These are phyloP conservation scores for Berkeleyomyces rouxiae DNA, from an alignment of 2,329 filamentous ascomycete species.

Conservation along the genomic window DNA sequence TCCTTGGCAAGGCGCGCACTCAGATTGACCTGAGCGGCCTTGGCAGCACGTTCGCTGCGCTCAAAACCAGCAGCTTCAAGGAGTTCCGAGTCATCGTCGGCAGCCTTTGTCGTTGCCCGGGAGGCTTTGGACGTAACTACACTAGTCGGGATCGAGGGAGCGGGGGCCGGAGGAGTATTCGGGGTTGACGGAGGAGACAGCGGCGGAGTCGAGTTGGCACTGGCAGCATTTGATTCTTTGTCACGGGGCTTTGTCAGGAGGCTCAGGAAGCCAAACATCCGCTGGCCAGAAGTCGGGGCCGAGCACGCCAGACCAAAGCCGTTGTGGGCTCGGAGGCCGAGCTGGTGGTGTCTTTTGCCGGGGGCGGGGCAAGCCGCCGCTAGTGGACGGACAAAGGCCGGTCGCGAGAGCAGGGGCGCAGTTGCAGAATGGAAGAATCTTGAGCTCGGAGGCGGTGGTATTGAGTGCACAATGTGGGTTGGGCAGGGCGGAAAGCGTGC, in stretches of 20 bases:
- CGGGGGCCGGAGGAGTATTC: constrained; percentile 1
- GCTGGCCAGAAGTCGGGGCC: background rate
- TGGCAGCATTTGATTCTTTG: constrained; percentile 1
- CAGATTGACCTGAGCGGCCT: constrained; percentile 79
- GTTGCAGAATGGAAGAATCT: constrained; percentile 1
- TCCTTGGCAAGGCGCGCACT: constrained; percentile 77
- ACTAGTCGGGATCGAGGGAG: constrained; percentile 1
- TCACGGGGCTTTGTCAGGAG: background rate
- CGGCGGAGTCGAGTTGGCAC: background rate
- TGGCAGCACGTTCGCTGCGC: constrained; percentile 67
- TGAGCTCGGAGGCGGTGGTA: background rate
- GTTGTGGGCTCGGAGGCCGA: background rate
- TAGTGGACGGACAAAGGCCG: background rate
- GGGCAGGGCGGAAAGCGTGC: background rate
- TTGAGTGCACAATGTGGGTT: background rate
- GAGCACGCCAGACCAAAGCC: background rate
- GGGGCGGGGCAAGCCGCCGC: background rate
- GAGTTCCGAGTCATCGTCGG: constrained; percentile 23
- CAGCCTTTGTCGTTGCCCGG: constrained; percentile 1
- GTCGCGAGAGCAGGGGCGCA: background rate
- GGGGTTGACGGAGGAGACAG: background rate
- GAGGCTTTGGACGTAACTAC: constrained; percentile 3
- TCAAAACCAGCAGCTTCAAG: constrained; percentile 32
- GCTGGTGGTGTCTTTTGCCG: background rate
- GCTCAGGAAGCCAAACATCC: constrained; percentile 4